Evolutionary conservation across 306 rosid species (phyloP), one percentile per base, ranked within the genome.

Genomic region (Dalbergia cultrata): DNA sequence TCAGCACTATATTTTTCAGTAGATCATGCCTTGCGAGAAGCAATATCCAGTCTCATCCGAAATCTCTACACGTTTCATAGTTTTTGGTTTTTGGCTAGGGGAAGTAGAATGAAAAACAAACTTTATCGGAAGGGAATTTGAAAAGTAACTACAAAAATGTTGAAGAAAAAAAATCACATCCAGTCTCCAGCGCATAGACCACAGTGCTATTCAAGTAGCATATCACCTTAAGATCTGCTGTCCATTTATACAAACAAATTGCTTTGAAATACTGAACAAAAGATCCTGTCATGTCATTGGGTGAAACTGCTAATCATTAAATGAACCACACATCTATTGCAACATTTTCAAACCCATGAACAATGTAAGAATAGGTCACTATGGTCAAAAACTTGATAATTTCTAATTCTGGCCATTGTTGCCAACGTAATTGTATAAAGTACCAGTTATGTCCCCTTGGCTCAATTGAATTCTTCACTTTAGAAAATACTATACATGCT

Each of bases 151-250:
- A 34, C 37, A 57, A 44, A 58, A 73, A 7, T n/a, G 44, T 31
- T 12, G 34, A 81, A 39, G 62, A 43, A 26, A 81, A 37, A 22
- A 22, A 52, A 53, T 63, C 67, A 47, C 9, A 7, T 33, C 18
- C 47, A 26, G 1, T 67, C 41, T 65, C 63, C 63, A 19, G 7
- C 74, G 63, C 45, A 72, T 64, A 21, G 67, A 64, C 73, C 79
- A 41, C 22, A 26, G 17, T 37, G 13, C 34, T 41, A 47, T 33
- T 26, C 19, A 13, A 31, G 56, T 11, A 78, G 60, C 66, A 67
- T 13, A 56, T 43, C 35, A 57, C 47, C 44, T 41, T 22, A 39
- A 18, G 18, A 59, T 44, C 44, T 44, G 8, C 41, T 68, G 61
- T 53, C 45, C 44, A 80, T 41, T 52, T 72, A 52, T 68, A 31